Base-by-base conservation (phyloP, 768 basidiomycete genomes). In the Pisolithus tinctorius region DNA sequence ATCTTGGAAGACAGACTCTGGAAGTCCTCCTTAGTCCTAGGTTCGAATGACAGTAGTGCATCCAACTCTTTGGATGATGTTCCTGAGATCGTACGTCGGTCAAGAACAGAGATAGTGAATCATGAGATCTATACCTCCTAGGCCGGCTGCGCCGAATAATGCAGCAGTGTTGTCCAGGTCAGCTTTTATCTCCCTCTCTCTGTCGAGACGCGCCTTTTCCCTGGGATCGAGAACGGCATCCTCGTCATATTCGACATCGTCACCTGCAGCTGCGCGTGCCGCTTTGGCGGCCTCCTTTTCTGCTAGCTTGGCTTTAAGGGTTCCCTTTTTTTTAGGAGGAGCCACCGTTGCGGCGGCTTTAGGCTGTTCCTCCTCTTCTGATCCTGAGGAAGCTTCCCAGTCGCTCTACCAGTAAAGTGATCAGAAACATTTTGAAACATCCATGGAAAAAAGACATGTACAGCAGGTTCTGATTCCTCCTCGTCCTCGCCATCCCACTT, bases 401-500 rank as follows among this genome's bases (percentile, higher is more conserved):
- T 96, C 94, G 68, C 90, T 93, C 92, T 95, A 60, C 30, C 56
- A 47, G 53, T 54, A 11, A 4, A 13, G 39, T 25, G 9, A 13
- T 50, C 23, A 27, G 45, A 45, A 14, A 14, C 34, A 4, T 11
- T 34, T 4, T 34, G 31, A 34, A 34, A 34, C 31, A 10, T 11
- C 31, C 31, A 34, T 13, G 34, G 13, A 4, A 14, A 34, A 34
- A 14, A 14, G 34, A 34, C 13, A 34, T 88, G 60, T 63, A 94
- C 92, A 48, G 82, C 88, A 39, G 87, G 88, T 2, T 57, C 71
- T n/a, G 83, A 80, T 11, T 84, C 84, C 0, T 94, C 92, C 61
- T 88, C 88, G 62, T 96, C 94, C 67, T 97, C 94, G 44, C 88
- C 94, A 55, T 84, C 86, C 85, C 88, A 96, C 69, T 86, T 90